Conservation (phyloP, 202 grass and related monocot genomes). For the Setaria italica region DNA sequence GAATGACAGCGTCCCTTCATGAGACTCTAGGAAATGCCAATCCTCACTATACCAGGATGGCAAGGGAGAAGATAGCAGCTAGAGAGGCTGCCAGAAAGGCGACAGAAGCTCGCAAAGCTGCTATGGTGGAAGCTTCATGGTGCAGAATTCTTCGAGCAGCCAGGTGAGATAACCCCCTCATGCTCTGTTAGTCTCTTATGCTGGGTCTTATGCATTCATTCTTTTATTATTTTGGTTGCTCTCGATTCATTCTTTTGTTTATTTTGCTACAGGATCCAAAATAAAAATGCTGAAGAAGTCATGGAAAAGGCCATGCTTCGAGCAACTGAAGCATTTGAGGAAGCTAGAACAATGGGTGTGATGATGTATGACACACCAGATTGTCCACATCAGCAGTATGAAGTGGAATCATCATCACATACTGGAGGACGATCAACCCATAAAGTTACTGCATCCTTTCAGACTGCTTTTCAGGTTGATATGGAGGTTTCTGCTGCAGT, state of each 20-base stretch:
- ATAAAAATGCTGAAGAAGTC: slow-evolving; percentile 60
- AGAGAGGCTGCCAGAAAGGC: slow-evolving; percentile 76
- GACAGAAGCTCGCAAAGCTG: slow-evolving; percentile 85
- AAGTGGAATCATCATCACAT: slow-evolving; percentile 67
- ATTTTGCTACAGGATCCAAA: slow-evolving; percentile 67
- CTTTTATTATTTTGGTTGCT: slow-evolving; percentile 19
- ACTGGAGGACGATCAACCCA: slow-evolving; percentile 70
- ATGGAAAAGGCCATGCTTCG: slow-evolving; percentile 64
- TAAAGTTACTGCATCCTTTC: slow-evolving; percentile 83
- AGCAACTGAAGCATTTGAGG: slow-evolving; percentile 81
- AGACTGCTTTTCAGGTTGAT: slow-evolving; percentile 93
- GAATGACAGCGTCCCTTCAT: slow-evolving; percentile 83
- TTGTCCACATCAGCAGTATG: slow-evolving; percentile 57
- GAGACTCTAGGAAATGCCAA: slow-evolving; percentile 83
- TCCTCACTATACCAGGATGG: slow-evolving; percentile 86
- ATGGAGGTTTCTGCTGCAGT: slow-evolving; percentile 86
- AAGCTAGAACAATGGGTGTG: slow-evolving; percentile 79
- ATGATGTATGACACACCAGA: slow-evolving; percentile 98
- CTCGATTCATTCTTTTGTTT: slow-evolving; percentile 23
- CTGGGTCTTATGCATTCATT: slow-evolving; percentile 3
- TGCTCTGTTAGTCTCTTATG: neutral
- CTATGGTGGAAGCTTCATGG: slow-evolving; percentile 96
- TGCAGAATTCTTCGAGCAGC: slow-evolving; percentile 94
- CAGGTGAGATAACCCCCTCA: slow-evolving; percentile 59
- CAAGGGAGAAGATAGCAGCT: slow-evolving; percentile 93